A percentile compares a stretch with the other conserved stretches of the same genome.
phyloP scores from a whole-genome alignment of 495 filamentous ascomycete genomes.

The Neurospora sp. region DNA sequence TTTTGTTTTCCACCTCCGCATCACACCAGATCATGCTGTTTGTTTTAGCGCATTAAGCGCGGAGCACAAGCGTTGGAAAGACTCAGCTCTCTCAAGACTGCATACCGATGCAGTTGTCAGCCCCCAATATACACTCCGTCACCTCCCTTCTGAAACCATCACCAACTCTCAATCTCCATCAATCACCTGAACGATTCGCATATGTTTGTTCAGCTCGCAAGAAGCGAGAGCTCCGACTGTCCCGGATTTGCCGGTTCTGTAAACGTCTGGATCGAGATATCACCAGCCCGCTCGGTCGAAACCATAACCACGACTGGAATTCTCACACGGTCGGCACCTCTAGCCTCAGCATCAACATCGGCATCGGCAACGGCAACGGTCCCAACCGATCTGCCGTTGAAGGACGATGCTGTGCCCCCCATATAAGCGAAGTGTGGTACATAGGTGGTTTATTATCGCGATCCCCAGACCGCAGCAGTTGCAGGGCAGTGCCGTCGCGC shows the following conservation, averaged over 20 bases:
- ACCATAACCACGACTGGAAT: too few relatives aligned
- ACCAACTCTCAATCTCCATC: background rate
- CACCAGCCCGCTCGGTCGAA: too few relatives aligned
- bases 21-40: background rate
- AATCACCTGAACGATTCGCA: background rate
- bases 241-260: too few relatives aligned
- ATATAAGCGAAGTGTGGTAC: too few relatives aligned
- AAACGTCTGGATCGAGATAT: too few relatives aligned
- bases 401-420: background rate
- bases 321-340: too few relatives aligned
- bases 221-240: too few relatives aligned
- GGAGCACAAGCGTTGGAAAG: background rate
- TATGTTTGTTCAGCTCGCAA: background rate
- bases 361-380: too few relatives aligned
- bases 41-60: background rate
- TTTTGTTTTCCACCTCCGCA: background rate
- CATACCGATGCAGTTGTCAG: background rate
- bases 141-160: background rate
- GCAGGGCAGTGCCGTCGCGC: background rate
- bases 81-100: background rate
- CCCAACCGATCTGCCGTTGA: background rate
- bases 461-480: too few relatives aligned
- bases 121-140: background rate
- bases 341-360: too few relatives aligned
- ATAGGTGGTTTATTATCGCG: too few relatives aligned